phyloP scores from a whole-genome alignment of 2,329 filamentous ascomycete species.

The Colletotrichum coccodes region DNA sequence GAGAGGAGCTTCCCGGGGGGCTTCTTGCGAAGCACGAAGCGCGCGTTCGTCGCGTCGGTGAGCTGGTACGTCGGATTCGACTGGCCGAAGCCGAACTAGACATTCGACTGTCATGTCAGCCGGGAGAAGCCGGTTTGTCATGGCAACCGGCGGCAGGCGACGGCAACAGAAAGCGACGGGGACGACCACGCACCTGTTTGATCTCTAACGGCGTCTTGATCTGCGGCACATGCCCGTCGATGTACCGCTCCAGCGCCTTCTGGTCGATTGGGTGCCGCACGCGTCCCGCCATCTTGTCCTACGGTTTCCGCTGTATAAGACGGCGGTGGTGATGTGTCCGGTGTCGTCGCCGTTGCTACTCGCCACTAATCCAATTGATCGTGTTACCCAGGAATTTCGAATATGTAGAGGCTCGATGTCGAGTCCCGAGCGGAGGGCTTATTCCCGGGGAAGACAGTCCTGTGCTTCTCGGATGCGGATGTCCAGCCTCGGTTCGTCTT shows the following conservation, averaged over 20 bases:
- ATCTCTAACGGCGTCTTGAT: constrained; percentile 86
- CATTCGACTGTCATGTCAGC: background rate
- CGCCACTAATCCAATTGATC: background rate
- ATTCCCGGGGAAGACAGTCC: background rate
- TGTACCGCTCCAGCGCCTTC: constrained; percentile 80
- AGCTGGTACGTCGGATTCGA: constrained; percentile 97
- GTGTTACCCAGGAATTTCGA: background rate
- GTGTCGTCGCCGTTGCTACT: background rate
- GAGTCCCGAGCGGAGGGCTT: background rate
- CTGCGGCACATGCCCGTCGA: constrained; percentile 80
- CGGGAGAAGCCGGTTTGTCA: background rate
- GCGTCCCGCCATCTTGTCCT: constrained; percentile 76
- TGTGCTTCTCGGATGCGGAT: background rate
- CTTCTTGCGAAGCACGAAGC: constrained; percentile 96
- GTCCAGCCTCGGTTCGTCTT: constrained; percentile 1
- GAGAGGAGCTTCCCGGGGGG: constrained; percentile 94
- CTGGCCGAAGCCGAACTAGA: constrained; percentile 94
- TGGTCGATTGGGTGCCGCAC: constrained; percentile 93
- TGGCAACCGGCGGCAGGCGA: background rate
- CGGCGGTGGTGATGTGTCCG: background rate
- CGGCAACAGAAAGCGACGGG: constrained; percentile 3
- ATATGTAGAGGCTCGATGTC: background rate
- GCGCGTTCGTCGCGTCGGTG: constrained; percentile 73
- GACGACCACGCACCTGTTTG: constrained; percentile 75
- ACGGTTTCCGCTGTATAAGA: background rate